Conservation (phyloP, 192 early-diverging fungal genomes). For the Coemansia sp. region DNA sequence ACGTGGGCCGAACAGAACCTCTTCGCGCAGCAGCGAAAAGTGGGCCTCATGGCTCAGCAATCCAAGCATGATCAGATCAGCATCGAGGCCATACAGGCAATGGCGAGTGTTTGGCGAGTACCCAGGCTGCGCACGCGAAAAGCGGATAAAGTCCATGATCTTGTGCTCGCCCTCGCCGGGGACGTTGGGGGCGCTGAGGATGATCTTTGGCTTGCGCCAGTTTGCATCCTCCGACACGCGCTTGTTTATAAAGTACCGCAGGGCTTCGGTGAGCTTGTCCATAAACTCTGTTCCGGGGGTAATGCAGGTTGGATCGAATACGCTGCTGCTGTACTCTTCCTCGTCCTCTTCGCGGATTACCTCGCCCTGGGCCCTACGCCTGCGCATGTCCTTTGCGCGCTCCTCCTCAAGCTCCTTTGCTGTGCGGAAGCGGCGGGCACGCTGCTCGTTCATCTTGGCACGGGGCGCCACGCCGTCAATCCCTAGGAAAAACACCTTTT, state of each 20-base stretch:
- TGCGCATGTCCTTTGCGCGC: slow-evolving; percentile 43
- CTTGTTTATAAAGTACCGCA: slow-evolving; percentile 90
- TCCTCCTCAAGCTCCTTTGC: slow-evolving; percentile 75
- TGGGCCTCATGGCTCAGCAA: slow-evolving; percentile 96
- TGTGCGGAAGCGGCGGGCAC: slow-evolving; percentile 93
- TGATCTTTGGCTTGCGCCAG: slow-evolving; percentile 88
- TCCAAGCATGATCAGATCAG: slow-evolving; percentile 97
- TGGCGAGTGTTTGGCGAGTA: slow-evolving; percentile 90
- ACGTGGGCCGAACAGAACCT: slow-evolving; percentile 73
- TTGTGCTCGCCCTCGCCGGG: slow-evolving; percentile 99
- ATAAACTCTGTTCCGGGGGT: slow-evolving; percentile 98
- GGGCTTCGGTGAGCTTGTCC: slow-evolving; percentile 79
- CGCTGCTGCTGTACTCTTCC: slow-evolving; percentile 60
- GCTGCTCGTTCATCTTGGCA: slow-evolving; percentile 99
- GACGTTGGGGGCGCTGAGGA: slow-evolving; percentile 91
- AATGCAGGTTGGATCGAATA: slow-evolving; percentile 98
- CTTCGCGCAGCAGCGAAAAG: slow-evolving; percentile 94
- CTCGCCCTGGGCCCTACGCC: slow-evolving; percentile 63
- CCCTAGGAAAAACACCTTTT: slow-evolving; percentile 93
- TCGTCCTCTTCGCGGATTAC: slow-evolving; percentile 72
- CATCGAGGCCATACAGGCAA: slow-evolving; percentile 96
- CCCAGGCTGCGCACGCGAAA: slow-evolving; percentile 73
- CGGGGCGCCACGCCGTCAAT: slow-evolving; percentile 96
- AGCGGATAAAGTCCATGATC: slow-evolving; percentile 98
- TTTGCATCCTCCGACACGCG: slow-evolving; percentile 84